Percentiles rank a stretch among this genome's conserved stretches.
Evolutionary conservation across 2,329 filamentous ascomycete species (phyloP).

Genomic region (Diaporthe eres): DNA sequence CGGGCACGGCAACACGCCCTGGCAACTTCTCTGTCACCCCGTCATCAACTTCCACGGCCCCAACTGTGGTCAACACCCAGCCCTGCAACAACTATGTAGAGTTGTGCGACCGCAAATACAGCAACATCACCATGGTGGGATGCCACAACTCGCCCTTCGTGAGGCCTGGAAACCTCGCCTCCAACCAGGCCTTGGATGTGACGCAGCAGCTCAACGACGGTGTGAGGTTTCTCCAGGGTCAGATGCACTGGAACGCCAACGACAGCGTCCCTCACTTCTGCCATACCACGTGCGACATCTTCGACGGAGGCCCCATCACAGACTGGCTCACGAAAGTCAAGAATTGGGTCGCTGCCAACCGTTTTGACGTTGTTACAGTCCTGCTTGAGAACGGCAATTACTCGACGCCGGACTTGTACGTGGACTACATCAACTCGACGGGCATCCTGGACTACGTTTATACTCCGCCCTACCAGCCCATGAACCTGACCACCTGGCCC

Average conservation of each 20-base stretch:
- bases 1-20: constrained; percentile 46
- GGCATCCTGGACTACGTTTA: constrained; percentile 83
- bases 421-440: constrained; percentile 76
- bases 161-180: constrained; percentile 76
- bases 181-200: constrained; percentile 81
- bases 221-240: constrained; percentile 73
- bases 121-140: constrained; percentile 84
- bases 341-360: constrained; percentile 81
- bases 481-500: constrained; percentile 84
- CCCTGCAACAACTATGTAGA: constrained; percentile 86
- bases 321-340: constrained; percentile 78
- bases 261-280: constrained; percentile 78
- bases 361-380: constrained; percentile 90
- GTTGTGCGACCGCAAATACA: constrained; percentile 82
- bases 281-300: constrained; percentile 85
- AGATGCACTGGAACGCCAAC: constrained; percentile 71
- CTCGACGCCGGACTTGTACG: constrained; percentile 74
- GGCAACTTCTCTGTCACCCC: constrained; percentile 59
- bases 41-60: constrained; percentile 56
- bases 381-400: constrained; percentile 88
- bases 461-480: constrained; percentile 75
- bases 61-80: constrained; percentile 75
- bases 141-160: constrained; percentile 89
- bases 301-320: constrained; percentile 84
- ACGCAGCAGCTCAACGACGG: constrained; percentile 83